A percentile compares a stretch with the other conserved stretches of the same genome.
phyloP scores from a whole-genome alignment of 2,329 filamentous ascomycete genomes.

The Onygenales sp. region DNA sequence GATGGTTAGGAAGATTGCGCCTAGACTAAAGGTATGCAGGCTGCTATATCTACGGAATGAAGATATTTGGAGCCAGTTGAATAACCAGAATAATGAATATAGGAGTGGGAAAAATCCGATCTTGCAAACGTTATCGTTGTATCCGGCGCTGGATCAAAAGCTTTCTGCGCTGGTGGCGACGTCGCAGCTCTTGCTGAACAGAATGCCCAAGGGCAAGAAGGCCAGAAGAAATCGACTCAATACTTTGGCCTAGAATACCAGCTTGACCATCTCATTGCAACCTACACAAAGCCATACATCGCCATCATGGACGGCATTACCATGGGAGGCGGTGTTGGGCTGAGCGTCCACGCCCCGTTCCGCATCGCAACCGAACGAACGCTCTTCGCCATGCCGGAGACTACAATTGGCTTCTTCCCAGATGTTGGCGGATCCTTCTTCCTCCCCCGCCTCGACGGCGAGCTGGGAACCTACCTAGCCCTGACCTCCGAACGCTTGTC shows the following conservation, averaged over 20 bases:
- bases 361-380: constrained; percentile 93
- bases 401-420: constrained; percentile 96
- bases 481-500: constrained; percentile 76
- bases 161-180: constrained; percentile 90
- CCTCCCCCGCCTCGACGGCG: constrained; percentile 77
- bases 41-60: not conserved
- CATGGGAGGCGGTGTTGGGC: constrained; percentile 93
- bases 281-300: constrained; percentile 85
- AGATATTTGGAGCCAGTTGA: not conserved
- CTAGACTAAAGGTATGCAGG: constrained; percentile 54
- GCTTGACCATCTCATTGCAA: constrained; percentile 90
- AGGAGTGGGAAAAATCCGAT: constrained; percentile 90
- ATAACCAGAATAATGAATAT: constrained; percentile 3
- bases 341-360: constrained; percentile 92
- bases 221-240: constrained; percentile 64
- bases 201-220: constrained; percentile 57
- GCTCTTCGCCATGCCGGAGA: constrained; percentile 96
- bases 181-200: constrained; percentile 66
- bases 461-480: constrained; percentile 83
- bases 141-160: constrained; percentile 75
- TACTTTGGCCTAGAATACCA: constrained; percentile 96
- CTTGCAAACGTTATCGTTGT: constrained; percentile 88
- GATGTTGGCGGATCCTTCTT: constrained; percentile 97
- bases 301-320: constrained; percentile 97
- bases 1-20: constrained; percentile 91